Evolutionary conservation across 257 asterid genomes (phyloP), one percentile per base, ranked within the genome.

Genomic region (Nicotiana undulata): DNA sequence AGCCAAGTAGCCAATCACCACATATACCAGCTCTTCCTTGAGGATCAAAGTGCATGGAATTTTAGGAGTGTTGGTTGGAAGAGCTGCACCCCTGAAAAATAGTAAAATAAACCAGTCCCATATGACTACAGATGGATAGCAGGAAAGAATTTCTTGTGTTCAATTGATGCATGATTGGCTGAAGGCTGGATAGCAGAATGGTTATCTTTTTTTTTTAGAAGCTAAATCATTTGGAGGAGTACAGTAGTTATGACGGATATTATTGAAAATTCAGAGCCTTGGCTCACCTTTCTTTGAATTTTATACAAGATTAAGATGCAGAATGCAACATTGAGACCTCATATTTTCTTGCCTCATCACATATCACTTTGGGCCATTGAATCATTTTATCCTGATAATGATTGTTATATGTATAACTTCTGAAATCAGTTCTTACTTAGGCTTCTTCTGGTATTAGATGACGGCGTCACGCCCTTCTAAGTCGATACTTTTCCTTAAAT

Each of bases 1-100:
- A 95, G 20, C 99, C 99, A 80, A 91, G 77, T 79, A 95, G 89
- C 99, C 98, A 95, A 89, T 95, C 99, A 80, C 98, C 99, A 65
- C 99, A 95, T 67, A 93, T 91, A 85, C 98, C 99, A 65, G 98
- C 96, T 83, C 99, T 89, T 87, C 99, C 99, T 77, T 37, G 90
- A 66, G 99, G 94, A 89, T 95, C 99, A 76, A 95, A 95, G 83
- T 91, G 92, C 97, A 95, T 4, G 98, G 97, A 46, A 91, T 74
- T 59, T 88, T 88, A 12, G 99, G 98, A 34, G 96, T 86, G 83
- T 93, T 92, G 9, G 93, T 92, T n/a, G 99, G 99, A 81, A 95
- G 97, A 84, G 99, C 99, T 60, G 99, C 98, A 83, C 97, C 99
- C 97, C 99, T 95, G 88, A 79, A 86, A 80, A 63, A 40, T 67